Evolutionary conservation across 345 rosid species (phyloP), one percentile per base, ranked within the genome.

Genomic region (Eucalyptus grandis): DNA sequence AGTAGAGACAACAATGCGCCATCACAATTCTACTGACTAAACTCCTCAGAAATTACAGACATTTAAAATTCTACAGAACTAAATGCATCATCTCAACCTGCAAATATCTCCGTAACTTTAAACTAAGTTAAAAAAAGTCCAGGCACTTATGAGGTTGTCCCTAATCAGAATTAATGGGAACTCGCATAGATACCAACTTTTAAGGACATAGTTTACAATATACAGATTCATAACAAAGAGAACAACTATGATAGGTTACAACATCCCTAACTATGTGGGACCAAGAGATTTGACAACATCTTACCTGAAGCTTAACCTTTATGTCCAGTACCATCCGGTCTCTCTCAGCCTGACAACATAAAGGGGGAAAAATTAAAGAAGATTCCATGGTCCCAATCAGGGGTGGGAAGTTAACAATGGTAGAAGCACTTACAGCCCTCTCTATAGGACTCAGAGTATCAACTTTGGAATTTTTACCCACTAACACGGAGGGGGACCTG

Each of bases 291-390:
- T 80, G 62, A 89, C 11, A 88, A 86, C 87, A 51, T 14, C 87
- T 65, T 92, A 97, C 99, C 99, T 98, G 99, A 92, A 98, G 95
- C 93, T 98, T 96, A 91, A 98, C 99, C 94, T 96, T 90, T 86
- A 98, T 98, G 96, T 98, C 99, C 95, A 98, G 93, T 93, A 98
- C 99, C 99, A 98, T 98, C 88, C 96, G 98, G 12, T 96, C 99
- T 90, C 99, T 95, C 93, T 98, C 99, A 72, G 98, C 99, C 99
- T 96, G 93, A 87, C 88, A 44, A 37, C 46, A 86, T 47, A 50
- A 88, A 86, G 86, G 85, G 14, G 65, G 49, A 13, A 87, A 69
- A 67, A 90, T 89, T 87, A 88, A 49, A 87, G 58, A 87, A 43
- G 69, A 86, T 86, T 81, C 86, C 69, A 86, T 11, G 85, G 27